Base-by-base conservation (phyloP, 768 basidiomycete species). In the Gautieria morchelliformis region DNA sequence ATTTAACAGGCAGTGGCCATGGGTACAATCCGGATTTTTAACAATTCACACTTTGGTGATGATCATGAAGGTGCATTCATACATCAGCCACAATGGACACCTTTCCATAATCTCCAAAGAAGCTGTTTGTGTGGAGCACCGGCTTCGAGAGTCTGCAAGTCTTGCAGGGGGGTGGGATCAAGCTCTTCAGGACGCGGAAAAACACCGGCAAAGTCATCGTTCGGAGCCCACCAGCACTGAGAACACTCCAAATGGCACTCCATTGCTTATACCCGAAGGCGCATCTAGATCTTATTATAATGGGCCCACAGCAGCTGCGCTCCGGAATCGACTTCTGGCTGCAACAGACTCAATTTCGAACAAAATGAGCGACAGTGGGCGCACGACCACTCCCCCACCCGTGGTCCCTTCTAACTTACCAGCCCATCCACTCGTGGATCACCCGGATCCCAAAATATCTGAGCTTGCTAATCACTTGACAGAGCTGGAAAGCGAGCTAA, bases 61-160 rank as follows among this genome's bases (percentile, higher is more conserved):
- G 84, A 80, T 93, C 63, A 93, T 93, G 91, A 90, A 96, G 72
- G 86, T 95, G 77, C 94, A 99, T 69, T 96, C 93, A 5, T 99
- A 97, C 70, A 81, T 89, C 68, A 79, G 85, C 20, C 80, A 87
- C 44, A 97, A 97, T 65, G 92, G 95, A 5, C 83, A 89, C 63
- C 81, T 96, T 20, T 80, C 87, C 59, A 68, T 70, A 8, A 71
- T 79, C 12, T 66, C 74, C 17, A 69, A 75, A 35, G 77, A 83
- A 53, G 75, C 80, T 0, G 66, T 78, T 42, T 61, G 62, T 15
- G 63, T 77, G 14, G 68, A 82, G 5, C 60, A 68, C 4, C 67
- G 75, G 30, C 75, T 87, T 19, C 76, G 76, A 32, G 65, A 70
- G 8, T 74, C 75, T 7, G 75, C 82, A 0, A 68, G 73, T 6